Evolutionary conservation across 805 yeast species (phyloP), one percentile per base, ranked within the genome.

Genomic region (Starmerella khaoyaiensis): DNA sequence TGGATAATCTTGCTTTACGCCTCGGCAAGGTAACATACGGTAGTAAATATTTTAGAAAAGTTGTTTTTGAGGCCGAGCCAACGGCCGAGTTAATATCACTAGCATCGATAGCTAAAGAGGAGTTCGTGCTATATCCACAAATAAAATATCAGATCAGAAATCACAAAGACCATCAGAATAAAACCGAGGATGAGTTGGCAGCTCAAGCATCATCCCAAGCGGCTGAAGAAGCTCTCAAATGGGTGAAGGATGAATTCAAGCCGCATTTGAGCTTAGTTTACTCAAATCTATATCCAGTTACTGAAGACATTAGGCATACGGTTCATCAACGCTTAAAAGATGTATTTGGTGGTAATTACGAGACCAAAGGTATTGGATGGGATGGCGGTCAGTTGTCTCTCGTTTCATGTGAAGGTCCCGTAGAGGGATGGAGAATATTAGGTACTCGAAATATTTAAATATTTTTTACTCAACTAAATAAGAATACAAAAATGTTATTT

Each of bases 261-360:
- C 93, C 93, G 1, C 93, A 80, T 53, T 60, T 80, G 14, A 76
- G 84, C 6, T 57, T 80, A 37, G 74, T 74, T 4, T 80, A 80
- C 55, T 73, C 83, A 8, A 68, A 72, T 41, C 54, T 69, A 20
- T 67, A 71, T 46, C 82, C 81, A 8, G 68, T 81, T 11, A 76
- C 76, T 45, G 75, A 67, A 49, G 84, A 86, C 1, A 60, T 72
- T 40, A 64, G 72, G 55, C 64, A 73, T 33, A 72, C 79, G 2
- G 69, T 79, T 21, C 71, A 69, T 41, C 74, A 76, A 10, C 59
- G 87, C 45, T 66, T 79, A 4, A 72, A 68, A 49, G 87, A 79
- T 53, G 68, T 72, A 27, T 62, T 79, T 47, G 75, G 74, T 29
- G 66, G 66, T 25, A 53, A 62, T 36, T 64, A 58, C 28, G 58